Percentiles rank a stretch among this genome's conserved stretches.
Conservation (phyloP, 2,329 filamentous ascomycete species). For the Xylaria sp. region DNA sequence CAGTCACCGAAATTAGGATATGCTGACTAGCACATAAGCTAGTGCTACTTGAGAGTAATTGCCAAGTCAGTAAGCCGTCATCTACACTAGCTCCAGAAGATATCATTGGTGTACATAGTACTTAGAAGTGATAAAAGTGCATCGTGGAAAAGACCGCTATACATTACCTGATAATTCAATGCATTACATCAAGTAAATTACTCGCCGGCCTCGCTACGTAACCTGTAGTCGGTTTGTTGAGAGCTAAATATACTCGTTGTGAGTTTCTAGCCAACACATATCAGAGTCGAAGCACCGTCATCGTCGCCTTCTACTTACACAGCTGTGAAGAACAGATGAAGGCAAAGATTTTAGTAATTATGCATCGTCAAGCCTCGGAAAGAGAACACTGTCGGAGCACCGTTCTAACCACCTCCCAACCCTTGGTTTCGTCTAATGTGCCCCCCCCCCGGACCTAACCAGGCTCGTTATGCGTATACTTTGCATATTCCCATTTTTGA, state of each 20-base stretch:
- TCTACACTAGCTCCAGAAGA: background rate
- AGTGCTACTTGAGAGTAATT: slow-evolving; percentile 16
- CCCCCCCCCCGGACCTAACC: too few relatives aligned
- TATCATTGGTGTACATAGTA: background rate
- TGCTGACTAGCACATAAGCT: slow-evolving; percentile 18
- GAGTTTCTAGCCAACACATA: background rate
- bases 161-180: background rate
- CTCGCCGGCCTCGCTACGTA: background rate
- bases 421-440: too few relatives aligned
- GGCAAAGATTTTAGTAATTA: background rate
- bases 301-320: background rate
- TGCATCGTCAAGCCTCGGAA: background rate
- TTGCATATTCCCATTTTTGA: too few relatives aligned
- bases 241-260: background rate
- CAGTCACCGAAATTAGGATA: slow-evolving; percentile 3
- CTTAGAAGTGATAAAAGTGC: too few relatives aligned
- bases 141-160: background rate
- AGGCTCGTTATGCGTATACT: too few relatives aligned
- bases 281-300: background rate
- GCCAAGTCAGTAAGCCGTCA: slow-evolving; percentile 19
- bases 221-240: background rate
- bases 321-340: background rate
- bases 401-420: too few relatives aligned
- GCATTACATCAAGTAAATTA: background rate
- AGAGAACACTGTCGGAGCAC: too few relatives aligned